Evolutionary conservation across 257 asterid genomes (phyloP), one percentile per base, ranked within the genome.

Genomic region (Mentha longifolia): DNA sequence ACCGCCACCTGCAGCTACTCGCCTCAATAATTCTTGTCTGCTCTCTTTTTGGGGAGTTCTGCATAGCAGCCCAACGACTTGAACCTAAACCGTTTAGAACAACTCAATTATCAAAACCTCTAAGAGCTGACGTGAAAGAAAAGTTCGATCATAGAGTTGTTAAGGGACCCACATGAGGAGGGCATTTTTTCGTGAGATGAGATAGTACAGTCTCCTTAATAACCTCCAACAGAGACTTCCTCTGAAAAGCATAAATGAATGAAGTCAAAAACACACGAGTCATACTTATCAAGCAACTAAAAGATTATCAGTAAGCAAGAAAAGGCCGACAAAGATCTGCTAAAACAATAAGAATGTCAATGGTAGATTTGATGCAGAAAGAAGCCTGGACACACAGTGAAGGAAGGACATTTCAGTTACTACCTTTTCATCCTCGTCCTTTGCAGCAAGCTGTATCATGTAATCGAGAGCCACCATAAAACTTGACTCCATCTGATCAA

Each of bases 1-100:
- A 73, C 98, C 97, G 61, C 98, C 98, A 59, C 98, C 98, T 12
- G 88, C 96, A 74, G 97, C 98, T 64, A 94, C 98, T 74, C 98
- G 88, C 85, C 97, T 86, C 59, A 91, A 77, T 73, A 93, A 77
- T 83, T 93, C 98, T 12, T 89, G 95, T 51, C 98, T 86, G 86
- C 97, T 91, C 75, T 93, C 98, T 80, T 91, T 93, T 60, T 74
- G 73, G 52, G 97, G 96, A 60, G 98, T 94, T 83, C 96, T 84
- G 81, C 98, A 94, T 76, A 91, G 98, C 78, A 94, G 78, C 77
- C 98, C 98, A 67, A 94, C 78, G 64, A 94, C 97, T 91, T 94
- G 98, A 82, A 91, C 97, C 98, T 94, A 66, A 69, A 79, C 14
- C 30, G 71, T 41, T 74, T 12, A 35, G 61, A 78, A 73, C 54